These are phyloP conservation scores for Thuja plicata DNA, from an alignment of 83 land plant genomes.

Conservation along the genomic window DNA sequence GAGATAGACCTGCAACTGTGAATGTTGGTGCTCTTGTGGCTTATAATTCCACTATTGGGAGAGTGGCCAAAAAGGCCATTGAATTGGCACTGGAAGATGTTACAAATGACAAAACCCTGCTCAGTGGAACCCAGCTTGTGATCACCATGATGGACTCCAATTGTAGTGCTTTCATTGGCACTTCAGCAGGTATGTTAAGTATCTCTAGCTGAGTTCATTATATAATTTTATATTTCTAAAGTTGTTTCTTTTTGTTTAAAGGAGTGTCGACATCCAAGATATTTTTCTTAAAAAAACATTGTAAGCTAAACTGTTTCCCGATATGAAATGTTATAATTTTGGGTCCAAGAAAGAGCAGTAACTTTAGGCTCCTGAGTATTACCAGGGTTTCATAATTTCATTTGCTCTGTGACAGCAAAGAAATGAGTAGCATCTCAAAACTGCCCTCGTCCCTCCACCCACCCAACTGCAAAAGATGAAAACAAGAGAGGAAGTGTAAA, in stretches of 20 bases:
- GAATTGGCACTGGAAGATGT: slow-evolving; percentile 41
- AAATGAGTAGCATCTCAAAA: background rate
- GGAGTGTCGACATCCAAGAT: background rate
- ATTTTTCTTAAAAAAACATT: background rate
- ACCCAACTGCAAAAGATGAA: too few species aligned
- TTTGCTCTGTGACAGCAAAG: background rate
- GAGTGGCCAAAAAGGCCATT: slow-evolving; percentile 45
- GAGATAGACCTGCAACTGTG: slow-evolving; percentile 34
- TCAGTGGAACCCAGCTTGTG: slow-evolving; percentile 34
- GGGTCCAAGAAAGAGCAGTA: background rate
- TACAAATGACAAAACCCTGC: slow-evolving; percentile 37
- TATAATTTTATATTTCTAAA: background rate
- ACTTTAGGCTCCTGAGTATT: background rate
- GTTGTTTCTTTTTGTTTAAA: too few species aligned
- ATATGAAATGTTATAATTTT: background rate
- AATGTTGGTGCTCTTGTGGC: slow-evolving; percentile 42
- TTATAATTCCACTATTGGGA: slow-evolving; percentile 37
- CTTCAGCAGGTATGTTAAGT: slow-evolving; percentile 37
- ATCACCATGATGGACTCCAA: slow-evolving; percentile 32
- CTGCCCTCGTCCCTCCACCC: background rate
- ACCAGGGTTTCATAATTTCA: background rate
- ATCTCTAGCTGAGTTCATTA: background rate
- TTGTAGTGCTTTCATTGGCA: slow-evolving; percentile 58
- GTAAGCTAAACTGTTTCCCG: background rate
- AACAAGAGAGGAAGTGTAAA: background rate